Conservation (phyloP, 2,329 filamentous ascomycete species). For the Fusarium sulawesiense region DNA sequence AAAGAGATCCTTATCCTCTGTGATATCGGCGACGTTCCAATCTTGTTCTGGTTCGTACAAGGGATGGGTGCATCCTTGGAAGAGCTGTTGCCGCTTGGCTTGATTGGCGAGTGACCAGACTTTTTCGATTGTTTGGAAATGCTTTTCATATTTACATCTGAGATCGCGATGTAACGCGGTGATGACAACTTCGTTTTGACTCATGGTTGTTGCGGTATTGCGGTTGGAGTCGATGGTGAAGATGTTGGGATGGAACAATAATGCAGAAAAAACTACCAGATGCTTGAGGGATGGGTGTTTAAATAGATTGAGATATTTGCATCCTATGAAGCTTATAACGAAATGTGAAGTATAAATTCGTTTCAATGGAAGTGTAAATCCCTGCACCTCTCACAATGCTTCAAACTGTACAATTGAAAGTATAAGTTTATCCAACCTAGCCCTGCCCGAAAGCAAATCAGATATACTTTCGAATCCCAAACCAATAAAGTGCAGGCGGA, state of each 20-base stretch:
- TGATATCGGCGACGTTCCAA: constrained; percentile 57
- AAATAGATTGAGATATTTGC: neutral
- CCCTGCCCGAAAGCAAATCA: neutral
- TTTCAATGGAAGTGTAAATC: neutral
- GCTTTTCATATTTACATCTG: neutral
- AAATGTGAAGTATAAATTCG: neutral
- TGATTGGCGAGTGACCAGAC: neutral
- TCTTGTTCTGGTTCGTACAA: constrained; percentile 47
- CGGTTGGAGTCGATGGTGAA: too few species aligned
- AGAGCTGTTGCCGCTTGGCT: neutral
- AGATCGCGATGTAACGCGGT: neutral
- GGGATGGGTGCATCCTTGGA: constrained; percentile 31
- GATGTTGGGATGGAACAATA: neutral
- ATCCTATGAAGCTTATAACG: neutral
- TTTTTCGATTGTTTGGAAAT: neutral
- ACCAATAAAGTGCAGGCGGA: neutral
- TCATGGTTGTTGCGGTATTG: neutral
- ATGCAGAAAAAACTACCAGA: neutral
- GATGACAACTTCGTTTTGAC: neutral
- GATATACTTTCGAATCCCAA: neutral
- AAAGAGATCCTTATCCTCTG: constrained; percentile 51
- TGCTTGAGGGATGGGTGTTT: neutral
- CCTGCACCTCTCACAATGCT: neutral
- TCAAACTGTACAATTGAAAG: neutral
- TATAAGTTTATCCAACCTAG: neutral